A percentile compares a stretch with the other conserved stretches of the same genome.
phyloP scores from a whole-genome alignment of 2,329 filamentous ascomycete genomes.

The Exophiala xenobiotica region DNA sequence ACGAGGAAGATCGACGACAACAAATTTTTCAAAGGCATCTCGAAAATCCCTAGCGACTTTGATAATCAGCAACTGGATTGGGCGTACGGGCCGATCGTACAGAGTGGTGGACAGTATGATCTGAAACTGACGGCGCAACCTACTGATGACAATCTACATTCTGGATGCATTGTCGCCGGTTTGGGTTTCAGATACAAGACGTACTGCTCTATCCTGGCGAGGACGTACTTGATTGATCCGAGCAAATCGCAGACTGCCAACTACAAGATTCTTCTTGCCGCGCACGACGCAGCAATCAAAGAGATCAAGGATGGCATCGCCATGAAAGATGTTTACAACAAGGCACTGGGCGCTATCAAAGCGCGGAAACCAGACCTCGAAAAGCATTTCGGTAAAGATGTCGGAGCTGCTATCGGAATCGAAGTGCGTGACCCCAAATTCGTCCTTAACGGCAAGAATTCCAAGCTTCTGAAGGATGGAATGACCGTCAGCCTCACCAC shows the following conservation, averaged over 20 bases:
- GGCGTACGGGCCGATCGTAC: conserved; percentile 85
- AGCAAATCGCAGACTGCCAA: conserved; percentile 94
- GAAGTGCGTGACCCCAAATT: conserved; percentile 84
- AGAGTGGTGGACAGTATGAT: conserved; percentile 95
- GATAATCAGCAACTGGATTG: conserved; percentile 89
- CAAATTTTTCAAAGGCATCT: conserved; percentile 87
- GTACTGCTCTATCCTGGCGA: conserved; percentile 86
- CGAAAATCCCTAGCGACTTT: conserved; percentile 80
- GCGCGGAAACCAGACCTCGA: conserved; percentile 93
- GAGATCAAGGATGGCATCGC: conserved; percentile 82
- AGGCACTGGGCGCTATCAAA: conserved; percentile 76
- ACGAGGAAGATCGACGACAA: conserved; percentile 87
- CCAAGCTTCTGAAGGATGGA: conserved; percentile 80
- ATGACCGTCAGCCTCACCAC: conserved; percentile 95
- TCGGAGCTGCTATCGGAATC: conserved; percentile 89
- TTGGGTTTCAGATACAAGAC: conserved; percentile 94
- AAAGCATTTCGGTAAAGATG: conserved; percentile 89
- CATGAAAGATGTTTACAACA: conserved; percentile 88
- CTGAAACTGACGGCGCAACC: conserved; percentile 75
- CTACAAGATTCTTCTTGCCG: conserved; percentile 81
- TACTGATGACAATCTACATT: conserved; percentile 71
- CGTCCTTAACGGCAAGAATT: conserved; percentile 82
- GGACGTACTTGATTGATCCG: conserved; percentile 94
- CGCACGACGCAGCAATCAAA: conserved; percentile 88
- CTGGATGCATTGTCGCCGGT: conserved; percentile 89